Evolutionary conservation across 2,329 filamentous ascomycete genomes (phyloP).

Genomic region (Diaporthe helianthi): DNA sequence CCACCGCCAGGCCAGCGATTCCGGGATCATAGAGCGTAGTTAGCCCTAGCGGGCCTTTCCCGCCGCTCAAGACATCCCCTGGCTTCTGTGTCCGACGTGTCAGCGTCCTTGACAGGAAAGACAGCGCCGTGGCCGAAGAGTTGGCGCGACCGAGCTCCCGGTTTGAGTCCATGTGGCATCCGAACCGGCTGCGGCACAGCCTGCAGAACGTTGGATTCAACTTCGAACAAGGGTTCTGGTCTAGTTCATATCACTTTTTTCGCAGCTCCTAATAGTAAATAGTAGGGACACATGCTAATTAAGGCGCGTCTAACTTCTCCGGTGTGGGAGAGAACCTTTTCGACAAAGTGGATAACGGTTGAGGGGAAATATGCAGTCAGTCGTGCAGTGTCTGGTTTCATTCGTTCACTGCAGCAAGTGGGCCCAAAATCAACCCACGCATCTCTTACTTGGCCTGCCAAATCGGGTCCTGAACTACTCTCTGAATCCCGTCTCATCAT

Average conservation of each 20-base stretch:
- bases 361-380: not conserved
- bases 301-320: not conserved
- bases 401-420: not conserved
- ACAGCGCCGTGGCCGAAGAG: not conserved
- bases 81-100: no score
- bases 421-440: not conserved
- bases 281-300: not conserved
- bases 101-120: conserved; percentile 26
- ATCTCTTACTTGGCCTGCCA: not conserved
- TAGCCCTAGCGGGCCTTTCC: conserved; percentile 40
- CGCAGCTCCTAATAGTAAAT: not conserved
- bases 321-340: not conserved
- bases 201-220: not conserved
- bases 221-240: not conserved
- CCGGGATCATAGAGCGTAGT: conserved; percentile 37
- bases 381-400: not conserved
- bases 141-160: not conserved
- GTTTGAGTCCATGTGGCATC: not conserved
- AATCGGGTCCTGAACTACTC: not conserved
- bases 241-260: not conserved
- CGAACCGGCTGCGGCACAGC: not conserved
- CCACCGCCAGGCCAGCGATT: not conserved
- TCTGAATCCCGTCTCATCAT: not conserved
- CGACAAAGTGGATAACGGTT: not conserved
- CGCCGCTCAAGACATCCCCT: not conserved